phyloP scores from a whole-genome alignment of 345 rosid species.

The Moricandia moricandioides region DNA sequence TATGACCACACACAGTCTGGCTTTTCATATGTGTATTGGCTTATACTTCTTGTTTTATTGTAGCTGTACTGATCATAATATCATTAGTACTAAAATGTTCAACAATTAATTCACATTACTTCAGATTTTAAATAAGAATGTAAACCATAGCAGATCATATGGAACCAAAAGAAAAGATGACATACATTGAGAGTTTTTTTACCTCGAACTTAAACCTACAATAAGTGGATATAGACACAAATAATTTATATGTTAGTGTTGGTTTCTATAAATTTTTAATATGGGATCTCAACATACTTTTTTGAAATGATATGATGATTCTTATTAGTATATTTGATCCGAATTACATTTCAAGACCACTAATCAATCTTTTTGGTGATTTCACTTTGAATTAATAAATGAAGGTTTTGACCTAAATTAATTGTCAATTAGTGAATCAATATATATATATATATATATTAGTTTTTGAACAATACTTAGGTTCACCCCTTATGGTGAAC shows the following conservation, averaged over 20 bases:
- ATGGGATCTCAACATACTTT: not conserved
- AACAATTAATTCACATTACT: not conserved
- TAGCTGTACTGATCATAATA: not conserved
- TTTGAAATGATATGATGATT: not conserved
- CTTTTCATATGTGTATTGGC: not conserved
- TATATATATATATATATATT: too few species aligned
- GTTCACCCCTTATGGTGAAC: too few species aligned
- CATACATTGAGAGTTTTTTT: not conserved
- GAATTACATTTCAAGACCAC: not conserved
- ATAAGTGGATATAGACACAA: not conserved
- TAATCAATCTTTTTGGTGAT: not conserved
- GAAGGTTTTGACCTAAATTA: too few species aligned
- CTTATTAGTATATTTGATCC: not conserved
- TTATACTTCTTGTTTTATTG: not conserved
- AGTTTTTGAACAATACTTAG: too few species aligned
- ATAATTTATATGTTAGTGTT: not conserved
- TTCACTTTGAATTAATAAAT: too few species aligned
- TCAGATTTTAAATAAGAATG: not conserved
- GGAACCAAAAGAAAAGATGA: not conserved
- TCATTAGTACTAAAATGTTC: not conserved
- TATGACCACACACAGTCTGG: slow-evolving; percentile 7
- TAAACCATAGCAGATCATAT: not conserved
- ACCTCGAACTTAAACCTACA: not conserved
- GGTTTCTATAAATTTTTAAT: not conserved
- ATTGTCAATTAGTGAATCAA: too few species aligned